Percentiles rank a stretch among this genome's conserved stretches.
These are phyloP conservation scores for Pseudogymnoascus verrucosus DNA, from an alignment of 2,329 filamentous ascomycete species.

Conservation along the genomic window DNA sequence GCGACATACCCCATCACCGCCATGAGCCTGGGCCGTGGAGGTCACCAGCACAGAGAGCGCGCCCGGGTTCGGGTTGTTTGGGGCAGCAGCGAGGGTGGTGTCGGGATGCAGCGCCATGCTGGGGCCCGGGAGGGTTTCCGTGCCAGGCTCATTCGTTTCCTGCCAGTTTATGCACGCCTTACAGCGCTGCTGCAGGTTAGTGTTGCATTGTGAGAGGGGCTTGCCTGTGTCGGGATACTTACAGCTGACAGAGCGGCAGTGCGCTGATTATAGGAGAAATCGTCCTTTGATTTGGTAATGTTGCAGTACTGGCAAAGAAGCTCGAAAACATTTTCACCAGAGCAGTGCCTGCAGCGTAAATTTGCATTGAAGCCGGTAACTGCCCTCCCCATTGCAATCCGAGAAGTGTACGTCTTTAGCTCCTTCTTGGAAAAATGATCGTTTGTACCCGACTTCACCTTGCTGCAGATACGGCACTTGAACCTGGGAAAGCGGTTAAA, in stretches of 20 bases:
- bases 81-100: background rate
- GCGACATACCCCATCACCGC: background rate
- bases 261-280: constrained; percentile 42
- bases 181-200: constrained; percentile 32
- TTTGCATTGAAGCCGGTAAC: constrained; percentile 18
- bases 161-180: constrained; percentile 23
- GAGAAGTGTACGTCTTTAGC: constrained; percentile 25
- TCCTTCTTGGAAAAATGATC: constrained; percentile 40
- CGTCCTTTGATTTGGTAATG: constrained; percentile 36
- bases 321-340: constrained; percentile 35
- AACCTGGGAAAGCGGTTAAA: constrained; percentile 29
- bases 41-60: background rate
- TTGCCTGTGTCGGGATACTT: background rate
- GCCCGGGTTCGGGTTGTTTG: background rate
- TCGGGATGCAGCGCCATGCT: constrained; percentile 10
- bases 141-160: constrained; percentile 15
- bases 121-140: constrained; percentile 16
- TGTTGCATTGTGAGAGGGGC: background rate
- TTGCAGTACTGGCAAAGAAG: constrained; percentile 41
- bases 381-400: constrained; percentile 12
- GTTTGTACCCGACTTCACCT: constrained; percentile 26
- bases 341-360: constrained; percentile 37
- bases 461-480: constrained; percentile 39
- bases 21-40: background rate
- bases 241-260: constrained; percentile 34